These are phyloP conservation scores for Sphagnum fallax DNA, from an alignment of 228 moss, liverwort and hornwort genomes.

Conservation along the genomic window DNA sequence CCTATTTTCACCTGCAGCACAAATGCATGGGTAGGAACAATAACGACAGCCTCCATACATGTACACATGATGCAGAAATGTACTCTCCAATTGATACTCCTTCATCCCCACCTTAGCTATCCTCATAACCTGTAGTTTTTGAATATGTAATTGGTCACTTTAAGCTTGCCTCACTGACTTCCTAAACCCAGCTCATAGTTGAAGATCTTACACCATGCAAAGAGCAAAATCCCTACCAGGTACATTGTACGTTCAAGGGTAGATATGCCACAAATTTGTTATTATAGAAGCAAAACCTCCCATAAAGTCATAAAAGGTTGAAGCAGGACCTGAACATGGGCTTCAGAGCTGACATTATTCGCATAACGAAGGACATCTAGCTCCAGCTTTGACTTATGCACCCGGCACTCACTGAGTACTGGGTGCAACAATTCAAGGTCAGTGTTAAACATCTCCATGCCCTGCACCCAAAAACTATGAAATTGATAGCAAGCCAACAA, in stretches of 20 bases:
- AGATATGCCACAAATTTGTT: too few relatives aligned
- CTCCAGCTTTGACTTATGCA: slow-evolving; percentile 70
- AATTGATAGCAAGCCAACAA: not conserved
- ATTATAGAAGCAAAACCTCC: too few relatives aligned
- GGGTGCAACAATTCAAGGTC: slow-evolving; percentile 57
- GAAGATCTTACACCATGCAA: too few relatives aligned
- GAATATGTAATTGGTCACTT: not conserved
- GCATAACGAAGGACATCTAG: slow-evolving; percentile 70
- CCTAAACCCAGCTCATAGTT: too few relatives aligned
- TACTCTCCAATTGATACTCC: slow-evolving; percentile 89
- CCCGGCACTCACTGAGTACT: slow-evolving; percentile 82
- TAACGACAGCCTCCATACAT: slow-evolving; percentile 82
- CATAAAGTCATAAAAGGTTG: not conserved
- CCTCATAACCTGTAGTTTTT: slow-evolving; percentile 48
- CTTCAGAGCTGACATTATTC: slow-evolving; percentile 79
- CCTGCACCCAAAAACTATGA: slow-evolving; percentile 18
- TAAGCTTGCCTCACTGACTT: too few relatives aligned
- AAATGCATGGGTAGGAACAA: slow-evolving; percentile 91
- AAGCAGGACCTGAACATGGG: slow-evolving; percentile 64
- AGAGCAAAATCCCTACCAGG: too few relatives aligned
- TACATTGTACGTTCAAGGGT: too few relatives aligned
- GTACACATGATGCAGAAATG: slow-evolving; percentile 74
- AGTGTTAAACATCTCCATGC: slow-evolving; percentile 47
- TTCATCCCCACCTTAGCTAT: slow-evolving; percentile 71
- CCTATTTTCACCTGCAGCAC: slow-evolving; percentile 77